These are phyloP conservation scores for Thielaviopsis ethacetica DNA, from an alignment of 2,329 filamentous ascomycete species.

Conservation along the genomic window DNA sequence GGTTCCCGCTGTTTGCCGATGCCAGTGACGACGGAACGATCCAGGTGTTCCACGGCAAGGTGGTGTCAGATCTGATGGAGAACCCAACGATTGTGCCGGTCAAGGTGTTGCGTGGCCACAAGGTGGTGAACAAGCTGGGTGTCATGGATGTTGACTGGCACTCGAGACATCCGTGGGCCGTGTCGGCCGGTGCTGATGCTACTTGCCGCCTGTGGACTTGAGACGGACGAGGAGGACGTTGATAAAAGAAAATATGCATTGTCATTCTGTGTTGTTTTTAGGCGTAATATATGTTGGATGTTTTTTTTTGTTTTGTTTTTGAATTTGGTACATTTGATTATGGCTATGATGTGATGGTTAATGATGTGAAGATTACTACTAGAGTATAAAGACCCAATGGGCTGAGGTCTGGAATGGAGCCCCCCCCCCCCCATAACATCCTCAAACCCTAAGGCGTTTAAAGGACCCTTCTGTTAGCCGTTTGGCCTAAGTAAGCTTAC, in stretches of 20 bases:
- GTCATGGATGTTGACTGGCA: constrained; percentile 96
- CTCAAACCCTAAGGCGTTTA: background rate
- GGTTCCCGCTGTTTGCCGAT: constrained; percentile 76
- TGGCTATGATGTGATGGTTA: no score
- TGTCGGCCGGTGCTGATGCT: constrained; percentile 87
- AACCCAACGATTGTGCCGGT: constrained; percentile 92
- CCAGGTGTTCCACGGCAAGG: constrained; percentile 94
- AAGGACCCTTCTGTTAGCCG: background rate
- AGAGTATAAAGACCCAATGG: no score
- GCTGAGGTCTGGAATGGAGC: no score
- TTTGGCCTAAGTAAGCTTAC: background rate
- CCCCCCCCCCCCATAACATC: background rate
- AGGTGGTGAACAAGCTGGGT: constrained; percentile 68
- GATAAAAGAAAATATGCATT: constrained; percentile 8
- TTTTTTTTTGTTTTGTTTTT: background rate
- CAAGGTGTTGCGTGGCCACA: constrained; percentile 84
- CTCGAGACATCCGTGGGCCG: constrained; percentile 80
- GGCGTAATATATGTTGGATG: constrained; percentile 11
- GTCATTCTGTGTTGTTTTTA: constrained; percentile 7
- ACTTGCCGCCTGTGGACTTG: constrained; percentile 79
- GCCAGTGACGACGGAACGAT: constrained; percentile 87
- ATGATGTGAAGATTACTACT: no score
- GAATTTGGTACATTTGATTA: no score
- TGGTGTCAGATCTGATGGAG: constrained; percentile 87
- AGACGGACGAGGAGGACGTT: constrained; percentile 5